These are phyloP conservation scores for Yarrowia phangngaensis DNA, from an alignment of 805 yeast genomes.

Conservation along the genomic window DNA sequence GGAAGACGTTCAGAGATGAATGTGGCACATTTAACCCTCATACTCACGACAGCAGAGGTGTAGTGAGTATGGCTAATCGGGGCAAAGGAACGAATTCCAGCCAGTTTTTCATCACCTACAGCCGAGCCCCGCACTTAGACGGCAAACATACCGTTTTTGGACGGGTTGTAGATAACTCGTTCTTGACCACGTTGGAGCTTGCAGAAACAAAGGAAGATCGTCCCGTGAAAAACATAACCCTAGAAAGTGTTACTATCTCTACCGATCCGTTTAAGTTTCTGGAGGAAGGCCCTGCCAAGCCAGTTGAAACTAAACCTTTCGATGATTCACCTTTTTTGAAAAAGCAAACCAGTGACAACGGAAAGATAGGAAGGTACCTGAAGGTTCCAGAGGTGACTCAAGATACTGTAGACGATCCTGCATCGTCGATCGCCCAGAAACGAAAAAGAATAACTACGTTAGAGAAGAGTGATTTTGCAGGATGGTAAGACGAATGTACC, in stretches of 20 bases:
- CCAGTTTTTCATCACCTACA: conserved; percentile 81
- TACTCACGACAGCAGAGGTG: conserved; percentile 74
- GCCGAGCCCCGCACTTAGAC: conserved; percentile 65
- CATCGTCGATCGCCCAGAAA: conserved; percentile 20
- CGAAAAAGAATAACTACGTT: conserved; percentile 30
- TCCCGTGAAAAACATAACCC: conserved; percentile 47
- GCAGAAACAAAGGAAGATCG: conserved; percentile 36
- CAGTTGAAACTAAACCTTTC: conserved; percentile 1
- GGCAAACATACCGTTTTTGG: conserved; percentile 81
- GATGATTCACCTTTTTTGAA: conserved; percentile 34
- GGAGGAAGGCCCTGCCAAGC: background rate
- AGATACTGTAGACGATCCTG: background rate
- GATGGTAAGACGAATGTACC: conserved; percentile 29
- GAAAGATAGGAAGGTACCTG: conserved; percentile 32
- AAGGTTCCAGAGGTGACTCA: conserved; percentile 7
- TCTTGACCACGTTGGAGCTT: conserved; percentile 48
- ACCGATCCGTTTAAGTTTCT: conserved; percentile 31
- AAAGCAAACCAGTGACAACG: conserved; percentile 15
- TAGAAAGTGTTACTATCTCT: conserved; percentile 34
- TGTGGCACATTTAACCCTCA: conserved; percentile 40
- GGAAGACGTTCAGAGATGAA: conserved; percentile 38
- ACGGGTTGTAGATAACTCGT: conserved; percentile 43
- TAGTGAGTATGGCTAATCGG: conserved; percentile 86
- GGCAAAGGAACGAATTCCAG: conserved; percentile 93
- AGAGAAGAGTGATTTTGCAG: conserved; percentile 31